phyloP scores from a whole-genome alignment of 805 yeast species.

The Kluyveromyces starmeri region DNA sequence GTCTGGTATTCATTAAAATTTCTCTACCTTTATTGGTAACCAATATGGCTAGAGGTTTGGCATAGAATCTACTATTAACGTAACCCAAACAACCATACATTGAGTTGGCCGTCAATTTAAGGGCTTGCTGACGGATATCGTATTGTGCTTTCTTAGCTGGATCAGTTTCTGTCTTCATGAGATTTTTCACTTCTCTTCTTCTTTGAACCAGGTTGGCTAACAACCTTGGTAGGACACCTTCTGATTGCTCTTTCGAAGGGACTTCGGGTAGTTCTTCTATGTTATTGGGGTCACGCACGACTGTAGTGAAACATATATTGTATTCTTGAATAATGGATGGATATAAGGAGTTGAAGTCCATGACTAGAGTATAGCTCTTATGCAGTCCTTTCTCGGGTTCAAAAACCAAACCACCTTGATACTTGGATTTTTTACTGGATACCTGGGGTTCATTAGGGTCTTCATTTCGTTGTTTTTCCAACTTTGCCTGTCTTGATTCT shows the following conservation, averaged over 20 bases:
- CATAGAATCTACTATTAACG: conserved; percentile 85
- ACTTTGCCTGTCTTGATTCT: conserved; percentile 36
- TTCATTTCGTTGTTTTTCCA: conserved; percentile 26
- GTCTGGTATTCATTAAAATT: conserved; percentile 85
- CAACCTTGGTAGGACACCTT: conserved; percentile 82
- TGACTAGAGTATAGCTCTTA: conserved; percentile 78
- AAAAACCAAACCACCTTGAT: conserved; percentile 88
- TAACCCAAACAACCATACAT: conserved; percentile 98
- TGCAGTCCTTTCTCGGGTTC: conserved; percentile 95
- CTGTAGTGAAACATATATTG: conserved; percentile 95
- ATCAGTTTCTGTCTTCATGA: conserved; percentile 67
- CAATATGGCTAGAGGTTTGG: conserved; percentile 90
- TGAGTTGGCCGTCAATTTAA: conserved; percentile 96
- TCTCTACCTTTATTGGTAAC: conserved; percentile 95
- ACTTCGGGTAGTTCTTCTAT: conserved; percentile 58
- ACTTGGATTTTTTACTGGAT: conserved; percentile 59
- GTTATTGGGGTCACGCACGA: conserved; percentile 51
- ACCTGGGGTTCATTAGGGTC: conserved; percentile 31
- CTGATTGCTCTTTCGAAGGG: conserved; percentile 48
- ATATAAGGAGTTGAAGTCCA: conserved; percentile 97
- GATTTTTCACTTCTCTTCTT: conserved; percentile 84
- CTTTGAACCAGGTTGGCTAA: conserved; percentile 78
- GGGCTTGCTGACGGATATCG: conserved; percentile 92
- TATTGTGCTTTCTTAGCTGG: conserved; percentile 67
- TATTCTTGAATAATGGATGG: conserved; percentile 96